A percentile compares a stretch with the other conserved stretches of the same genome.
phyloP scores from a whole-genome alignment of 306 rosid species.

The Gynostemma pentaphyllum region DNA sequence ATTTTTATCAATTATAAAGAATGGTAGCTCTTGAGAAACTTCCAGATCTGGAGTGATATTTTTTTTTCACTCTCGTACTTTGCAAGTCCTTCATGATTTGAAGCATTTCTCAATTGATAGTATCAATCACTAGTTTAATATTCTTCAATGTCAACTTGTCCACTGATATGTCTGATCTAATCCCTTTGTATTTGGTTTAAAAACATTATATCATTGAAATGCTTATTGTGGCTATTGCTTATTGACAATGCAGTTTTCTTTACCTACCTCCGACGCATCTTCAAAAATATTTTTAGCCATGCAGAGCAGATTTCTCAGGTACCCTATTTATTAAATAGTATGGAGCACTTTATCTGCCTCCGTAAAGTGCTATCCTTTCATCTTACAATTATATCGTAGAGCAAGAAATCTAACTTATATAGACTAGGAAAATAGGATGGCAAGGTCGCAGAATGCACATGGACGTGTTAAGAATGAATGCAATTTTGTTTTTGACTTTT shows the following conservation, averaged over 20 bases:
- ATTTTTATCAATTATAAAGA: neutral
- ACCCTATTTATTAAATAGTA: neutral
- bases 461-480: neutral
- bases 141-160: neutral
- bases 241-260: conserved; percentile 54
- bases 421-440: neutral
- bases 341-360: no score
- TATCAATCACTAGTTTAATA: neutral
- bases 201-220: neutral
- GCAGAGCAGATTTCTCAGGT: conserved; percentile 99
- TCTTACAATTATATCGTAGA: no score
- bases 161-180: neutral
- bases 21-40: neutral
- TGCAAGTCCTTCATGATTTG: neutral
- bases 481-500: neutral
- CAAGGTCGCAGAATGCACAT: neutral
- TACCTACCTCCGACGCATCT: conserved; percentile 76
- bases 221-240: neutral
- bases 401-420: neutral
- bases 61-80: neutral
- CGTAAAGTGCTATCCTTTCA: no score
- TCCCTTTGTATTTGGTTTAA: neutral
- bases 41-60: neutral
- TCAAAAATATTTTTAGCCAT: conserved; percentile 86
- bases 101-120: neutral